These are phyloP conservation scores for Chiua sp. DNA, from an alignment of 1,284 basidiomycete species.

Conservation along the genomic window DNA sequence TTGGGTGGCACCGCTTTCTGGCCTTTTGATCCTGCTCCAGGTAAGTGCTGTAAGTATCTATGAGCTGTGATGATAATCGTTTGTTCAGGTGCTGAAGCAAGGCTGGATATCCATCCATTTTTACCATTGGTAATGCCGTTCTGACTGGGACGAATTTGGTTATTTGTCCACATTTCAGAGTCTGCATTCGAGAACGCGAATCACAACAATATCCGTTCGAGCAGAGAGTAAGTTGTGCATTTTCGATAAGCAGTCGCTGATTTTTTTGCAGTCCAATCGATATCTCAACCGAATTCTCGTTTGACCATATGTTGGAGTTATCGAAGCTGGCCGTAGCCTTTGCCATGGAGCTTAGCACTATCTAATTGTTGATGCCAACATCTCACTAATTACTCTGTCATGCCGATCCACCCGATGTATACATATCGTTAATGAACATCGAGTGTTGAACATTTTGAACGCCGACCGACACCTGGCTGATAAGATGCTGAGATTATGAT, in stretches of 20 bases:
- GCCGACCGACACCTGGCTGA: neutral
- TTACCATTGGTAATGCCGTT: constrained; percentile 73
- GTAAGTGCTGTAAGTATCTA: constrained; percentile 43
- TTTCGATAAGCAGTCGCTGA: constrained; percentile 20
- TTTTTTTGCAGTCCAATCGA: constrained; percentile 76
- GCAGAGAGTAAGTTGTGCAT: constrained; percentile 68
- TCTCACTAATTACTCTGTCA: neutral
- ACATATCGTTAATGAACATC: neutral
- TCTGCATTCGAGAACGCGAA: constrained; percentile 78
- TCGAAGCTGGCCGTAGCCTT: constrained; percentile 90
- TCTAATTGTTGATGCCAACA: constrained; percentile 5
- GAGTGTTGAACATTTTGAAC: no score
- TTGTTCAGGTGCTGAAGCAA: constrained; percentile 78
- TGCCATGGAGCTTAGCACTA: constrained; percentile 78
- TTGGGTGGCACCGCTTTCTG: constrained; percentile 76
- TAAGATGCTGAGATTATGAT: neutral
- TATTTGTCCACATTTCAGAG: constrained; percentile 48
- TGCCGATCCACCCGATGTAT: constrained; percentile 3
- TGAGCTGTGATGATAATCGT: constrained; percentile 4
- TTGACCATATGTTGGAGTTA: constrained; percentile 84
- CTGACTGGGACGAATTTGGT: constrained; percentile 6
- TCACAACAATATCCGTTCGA: constrained; percentile 77
- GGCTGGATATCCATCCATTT: constrained; percentile 84
- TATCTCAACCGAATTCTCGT: constrained; percentile 87
- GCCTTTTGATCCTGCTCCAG: constrained; percentile 90